A percentile compares a stretch with the other conserved stretches of the same genome.
phyloP scores from a whole-genome alignment of 2,329 filamentous ascomycete species.

The Fusarium caatingaense region DNA sequence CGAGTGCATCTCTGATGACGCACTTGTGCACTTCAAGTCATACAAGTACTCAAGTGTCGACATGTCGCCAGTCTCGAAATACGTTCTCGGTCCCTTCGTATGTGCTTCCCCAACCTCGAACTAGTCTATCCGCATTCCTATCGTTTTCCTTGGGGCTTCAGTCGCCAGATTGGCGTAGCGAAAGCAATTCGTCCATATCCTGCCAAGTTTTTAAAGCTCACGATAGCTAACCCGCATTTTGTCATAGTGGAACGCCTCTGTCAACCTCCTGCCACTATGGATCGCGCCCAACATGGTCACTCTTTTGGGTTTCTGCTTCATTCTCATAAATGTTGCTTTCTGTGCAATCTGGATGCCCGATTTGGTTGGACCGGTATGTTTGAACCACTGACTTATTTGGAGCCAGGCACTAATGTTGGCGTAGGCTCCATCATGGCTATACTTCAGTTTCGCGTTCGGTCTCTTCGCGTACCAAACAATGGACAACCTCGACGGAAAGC shows the following conservation, averaged over 20 bases:
- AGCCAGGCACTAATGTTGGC: constrained; percentile 23
- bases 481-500: constrained; percentile 99
- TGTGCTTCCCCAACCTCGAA: constrained; percentile 49
- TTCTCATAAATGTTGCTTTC: constrained; percentile 81
- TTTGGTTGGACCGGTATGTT: constrained; percentile 84
- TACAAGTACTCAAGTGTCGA: constrained; percentile 99
- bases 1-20: constrained; percentile 88
- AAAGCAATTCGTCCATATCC: background rate
- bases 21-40: constrained; percentile 87
- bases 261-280: constrained; percentile 93
- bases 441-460: constrained; percentile 94
- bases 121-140: constrained; percentile 18
- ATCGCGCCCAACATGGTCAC: constrained; percentile 98
- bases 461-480: constrained; percentile 99
- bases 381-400: background rate
- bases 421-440: constrained; percentile 88
- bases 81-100: constrained; percentile 96
- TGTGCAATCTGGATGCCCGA: constrained; percentile 88
- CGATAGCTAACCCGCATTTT: constrained; percentile 36
- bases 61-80: constrained; percentile 92
- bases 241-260: constrained; percentile 92
- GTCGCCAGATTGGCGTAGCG: background rate
- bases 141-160: background rate
- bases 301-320: constrained; percentile 92
- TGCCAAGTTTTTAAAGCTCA: constrained; percentile 14